Evolutionary conservation across 108 stramenopile genomes (phyloP).

Genomic region (Aureococcus anophagefferens): DNA sequence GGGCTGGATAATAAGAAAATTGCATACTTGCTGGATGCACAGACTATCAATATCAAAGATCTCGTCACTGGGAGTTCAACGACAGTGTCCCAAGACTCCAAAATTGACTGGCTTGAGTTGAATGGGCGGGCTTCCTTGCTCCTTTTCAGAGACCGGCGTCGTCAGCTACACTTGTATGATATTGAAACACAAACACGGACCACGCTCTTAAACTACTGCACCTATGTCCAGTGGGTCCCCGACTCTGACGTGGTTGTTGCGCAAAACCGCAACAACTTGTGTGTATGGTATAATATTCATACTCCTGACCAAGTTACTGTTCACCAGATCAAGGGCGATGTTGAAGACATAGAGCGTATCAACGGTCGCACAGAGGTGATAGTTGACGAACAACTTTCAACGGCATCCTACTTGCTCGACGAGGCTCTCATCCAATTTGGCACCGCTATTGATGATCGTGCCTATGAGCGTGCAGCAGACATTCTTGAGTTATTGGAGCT

Average conservation of each 20-base stretch:
- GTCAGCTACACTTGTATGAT: constrained; percentile 42
- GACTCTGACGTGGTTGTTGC: constrained; percentile 53
- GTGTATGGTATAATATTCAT: constrained; percentile 60
- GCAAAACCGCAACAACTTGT: constrained; percentile 38
- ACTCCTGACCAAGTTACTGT: constrained; percentile 49
- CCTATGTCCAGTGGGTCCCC: constrained; percentile 61
- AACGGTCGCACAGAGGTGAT: constrained; percentile 52
- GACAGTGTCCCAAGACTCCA: constrained; percentile 36
- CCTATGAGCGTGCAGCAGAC: constrained; percentile 36
- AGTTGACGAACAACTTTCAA: constrained; percentile 48
- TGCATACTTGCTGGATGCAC: constrained; percentile 48
- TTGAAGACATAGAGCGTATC: constrained; percentile 48
- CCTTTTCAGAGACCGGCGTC: constrained; percentile 43
- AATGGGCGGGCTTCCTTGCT: constrained; percentile 42
- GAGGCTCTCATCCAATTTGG: constrained; percentile 53
- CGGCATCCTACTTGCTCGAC: constrained; percentile 45
- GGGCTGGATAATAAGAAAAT: constrained; percentile 42
- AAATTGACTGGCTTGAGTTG: constrained; percentile 56
- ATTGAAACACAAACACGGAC: constrained; percentile 26
- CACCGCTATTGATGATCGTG: constrained; percentile 46
- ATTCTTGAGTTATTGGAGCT: constrained; percentile 45
- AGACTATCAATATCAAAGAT: constrained; percentile 50
- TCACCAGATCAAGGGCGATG: constrained; percentile 48
- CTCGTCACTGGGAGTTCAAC: constrained; percentile 26
- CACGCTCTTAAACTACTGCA: constrained; percentile 46